Conservation (phyloP, 2,329 filamentous ascomycete species). For the Fusarium cicatricum region DNA sequence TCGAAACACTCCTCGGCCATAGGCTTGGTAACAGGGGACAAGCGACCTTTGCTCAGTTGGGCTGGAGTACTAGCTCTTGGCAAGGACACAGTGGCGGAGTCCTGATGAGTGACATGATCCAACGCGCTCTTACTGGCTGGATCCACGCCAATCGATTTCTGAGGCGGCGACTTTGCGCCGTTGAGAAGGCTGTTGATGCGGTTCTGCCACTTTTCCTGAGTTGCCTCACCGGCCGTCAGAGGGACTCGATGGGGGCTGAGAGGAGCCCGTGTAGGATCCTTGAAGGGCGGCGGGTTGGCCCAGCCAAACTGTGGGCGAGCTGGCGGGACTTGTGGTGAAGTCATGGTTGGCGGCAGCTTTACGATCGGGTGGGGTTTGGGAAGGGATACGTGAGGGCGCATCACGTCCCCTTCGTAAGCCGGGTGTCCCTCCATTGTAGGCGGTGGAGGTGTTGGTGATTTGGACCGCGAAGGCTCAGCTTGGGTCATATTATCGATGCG, state of each 20-base stretch:
- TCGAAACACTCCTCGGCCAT: conserved; percentile 84
- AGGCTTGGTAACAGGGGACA: conserved; percentile 65
- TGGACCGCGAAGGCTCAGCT: conserved; percentile 53
- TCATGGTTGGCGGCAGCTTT: conserved; percentile 72
- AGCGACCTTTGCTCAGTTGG: conserved; percentile 50
- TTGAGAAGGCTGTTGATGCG: conserved; percentile 82
- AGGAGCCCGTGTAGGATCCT: conserved; percentile 41
- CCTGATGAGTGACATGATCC: conserved; percentile 60
- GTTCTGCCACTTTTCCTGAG: conserved; percentile 74
- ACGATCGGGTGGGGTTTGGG: conserved; percentile 79
- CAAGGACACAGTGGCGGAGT: conserved; percentile 75
- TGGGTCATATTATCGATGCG: conserved; percentile 50
- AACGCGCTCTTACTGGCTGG: conserved; percentile 73
- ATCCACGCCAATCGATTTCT: conserved; percentile 69
- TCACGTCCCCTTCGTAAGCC: conserved; percentile 72
- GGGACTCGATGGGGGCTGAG: conserved; percentile 35
- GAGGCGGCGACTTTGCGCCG: conserved; percentile 67
- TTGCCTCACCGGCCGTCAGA: conserved; percentile 46
- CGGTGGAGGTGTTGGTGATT: conserved; percentile 75
- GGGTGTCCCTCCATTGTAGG: conserved; percentile 76
- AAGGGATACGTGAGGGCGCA: conserved; percentile 73
- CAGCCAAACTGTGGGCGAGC: conserved; percentile 45
- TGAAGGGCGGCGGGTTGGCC: conserved; percentile 46
- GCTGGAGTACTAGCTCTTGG: conserved; percentile 47
- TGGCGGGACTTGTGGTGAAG: conserved; percentile 37